phyloP scores from a whole-genome alignment of 2,329 filamentous ascomycete species.

The Teratosphaeria destructans region DNA sequence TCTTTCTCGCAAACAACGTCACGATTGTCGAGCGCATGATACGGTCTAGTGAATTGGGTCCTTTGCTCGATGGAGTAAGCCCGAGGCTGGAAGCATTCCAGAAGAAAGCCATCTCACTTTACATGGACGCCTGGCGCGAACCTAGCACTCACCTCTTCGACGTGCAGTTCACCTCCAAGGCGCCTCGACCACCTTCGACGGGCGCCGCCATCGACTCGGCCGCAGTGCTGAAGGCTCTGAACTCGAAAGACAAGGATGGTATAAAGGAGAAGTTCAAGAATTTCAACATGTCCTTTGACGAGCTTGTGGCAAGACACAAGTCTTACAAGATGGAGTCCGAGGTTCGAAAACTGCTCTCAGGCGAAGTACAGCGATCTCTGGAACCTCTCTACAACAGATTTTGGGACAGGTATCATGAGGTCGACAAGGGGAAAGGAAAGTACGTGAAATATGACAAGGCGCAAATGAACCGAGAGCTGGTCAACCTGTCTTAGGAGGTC shows the following conservation, averaged over 20 bases:
- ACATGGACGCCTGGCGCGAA: slow-evolving; percentile 81
- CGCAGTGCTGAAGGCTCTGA: slow-evolving; percentile 71
- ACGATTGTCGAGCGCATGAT: slow-evolving; percentile 78
- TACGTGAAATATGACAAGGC: slow-evolving; percentile 96
- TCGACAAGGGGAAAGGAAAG: slow-evolving; percentile 96
- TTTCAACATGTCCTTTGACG: slow-evolving; percentile 87
- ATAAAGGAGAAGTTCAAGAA: slow-evolving; percentile 93
- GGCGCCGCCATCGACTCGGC: slow-evolving; percentile 60
- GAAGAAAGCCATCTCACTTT: slow-evolving; percentile 73
- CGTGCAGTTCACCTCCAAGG: slow-evolving; percentile 78
- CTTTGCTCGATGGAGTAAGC: slow-evolving; percentile 49
- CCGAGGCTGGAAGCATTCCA: slow-evolving; percentile 64
- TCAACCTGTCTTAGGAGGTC: slow-evolving; percentile 7
- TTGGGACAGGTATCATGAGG: slow-evolving; percentile 93
- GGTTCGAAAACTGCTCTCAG: slow-evolving; percentile 67
- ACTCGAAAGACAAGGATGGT: slow-evolving; percentile 84
- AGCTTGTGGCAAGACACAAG: slow-evolving; percentile 74
- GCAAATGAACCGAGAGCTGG: slow-evolving; percentile 55
- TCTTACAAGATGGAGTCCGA: slow-evolving; percentile 81
- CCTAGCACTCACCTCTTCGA: slow-evolving; percentile 77
- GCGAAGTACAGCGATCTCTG: slow-evolving; percentile 81
- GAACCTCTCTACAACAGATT: slow-evolving; percentile 92
- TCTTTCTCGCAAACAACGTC: slow-evolving; percentile 84
- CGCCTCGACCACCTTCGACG: slow-evolving; percentile 59
- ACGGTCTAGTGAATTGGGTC: slow-evolving; percentile 64